Evolutionary conservation across 441 rosid genomes (phyloP).

Genomic region (Viola pubescens): DNA sequence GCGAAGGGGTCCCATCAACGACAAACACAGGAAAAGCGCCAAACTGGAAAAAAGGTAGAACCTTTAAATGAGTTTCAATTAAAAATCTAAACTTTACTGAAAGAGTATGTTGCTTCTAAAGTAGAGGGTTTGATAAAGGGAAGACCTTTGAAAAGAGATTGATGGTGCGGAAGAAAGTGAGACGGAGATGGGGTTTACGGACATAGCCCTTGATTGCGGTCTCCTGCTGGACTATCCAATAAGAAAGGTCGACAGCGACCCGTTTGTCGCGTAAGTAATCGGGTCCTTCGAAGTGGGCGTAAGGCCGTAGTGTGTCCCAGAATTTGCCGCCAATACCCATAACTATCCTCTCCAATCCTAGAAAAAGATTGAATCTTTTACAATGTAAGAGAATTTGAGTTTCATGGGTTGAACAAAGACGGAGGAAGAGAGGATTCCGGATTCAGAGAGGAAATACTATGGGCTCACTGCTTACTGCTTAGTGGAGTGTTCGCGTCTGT

Average conservation of each 20-base stretch:
- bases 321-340: conserved; percentile 87
- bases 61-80: too few relatives aligned
- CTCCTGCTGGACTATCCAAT: conserved; percentile 79
- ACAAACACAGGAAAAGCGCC: conserved; percentile 85
- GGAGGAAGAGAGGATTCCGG: not conserved
- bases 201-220: conserved; percentile 46
- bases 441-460: not conserved
- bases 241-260: conserved; percentile 85
- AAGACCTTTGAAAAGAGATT: conserved; percentile 72
- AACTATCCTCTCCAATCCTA: not conserved
- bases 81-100: not conserved
- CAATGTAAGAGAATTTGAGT: not conserved
- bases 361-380: not conserved
- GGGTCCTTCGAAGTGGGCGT: conserved; percentile 39
- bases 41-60: conserved; percentile 37
- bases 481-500: not conserved
- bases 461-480: too few relatives aligned
- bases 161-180: conserved; percentile 82
- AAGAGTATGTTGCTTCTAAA: not conserved
- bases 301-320: conserved; percentile 80
- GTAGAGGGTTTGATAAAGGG: not conserved
- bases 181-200: conserved; percentile 61
- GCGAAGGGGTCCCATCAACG: conserved; percentile 79
- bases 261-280: conserved; percentile 61
- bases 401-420: not conserved